Percentiles rank a stretch among this genome's conserved stretches.
These are phyloP conservation scores for Penicillium sp. DNA, from an alignment of 2,329 filamentous ascomycete genomes.

Conservation along the genomic window DNA sequence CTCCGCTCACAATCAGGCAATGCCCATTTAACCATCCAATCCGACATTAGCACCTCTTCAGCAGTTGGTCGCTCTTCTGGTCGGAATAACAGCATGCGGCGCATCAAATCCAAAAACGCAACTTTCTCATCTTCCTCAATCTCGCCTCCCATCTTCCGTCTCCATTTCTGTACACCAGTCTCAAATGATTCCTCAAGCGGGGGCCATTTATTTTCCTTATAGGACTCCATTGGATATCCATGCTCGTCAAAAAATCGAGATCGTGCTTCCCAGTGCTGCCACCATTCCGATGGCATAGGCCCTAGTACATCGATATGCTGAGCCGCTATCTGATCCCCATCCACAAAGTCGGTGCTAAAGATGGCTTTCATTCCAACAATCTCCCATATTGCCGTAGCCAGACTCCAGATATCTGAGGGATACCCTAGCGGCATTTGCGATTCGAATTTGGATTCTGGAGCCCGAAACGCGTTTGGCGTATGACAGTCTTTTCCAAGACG, in stretches of 20 bases:
- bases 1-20: constrained; percentile 20
- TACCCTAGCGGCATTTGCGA: constrained; percentile 18
- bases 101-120: constrained; percentile 34
- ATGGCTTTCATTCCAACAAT: constrained; percentile 29
- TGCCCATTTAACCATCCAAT: constrained; percentile 41
- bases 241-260: constrained; percentile 16
- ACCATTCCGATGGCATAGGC: constrained; percentile 21
- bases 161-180: constrained; percentile 18
- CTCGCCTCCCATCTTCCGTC: constrained; percentile 16
- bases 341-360: constrained; percentile 18
- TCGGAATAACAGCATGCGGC: constrained; percentile 31
- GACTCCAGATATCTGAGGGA: constrained; percentile 29
- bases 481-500: constrained; percentile 23
- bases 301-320: constrained; percentile 28
- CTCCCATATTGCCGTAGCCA: constrained; percentile 27
- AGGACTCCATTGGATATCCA: constrained; percentile 12
- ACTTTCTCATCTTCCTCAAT: constrained; percentile 22
- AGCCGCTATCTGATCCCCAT: constrained; percentile 19
- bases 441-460: constrained; percentile 30
- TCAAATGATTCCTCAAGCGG: constrained; percentile 31
- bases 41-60: constrained; percentile 32
- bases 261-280: constrained; percentile 18
- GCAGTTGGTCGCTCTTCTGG: constrained; percentile 31
- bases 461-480: constrained; percentile 15
- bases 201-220: constrained; percentile 17